Conservation (phyloP, 2,329 filamentous ascomycete genomes). For the Epichloe baconii region DNA sequence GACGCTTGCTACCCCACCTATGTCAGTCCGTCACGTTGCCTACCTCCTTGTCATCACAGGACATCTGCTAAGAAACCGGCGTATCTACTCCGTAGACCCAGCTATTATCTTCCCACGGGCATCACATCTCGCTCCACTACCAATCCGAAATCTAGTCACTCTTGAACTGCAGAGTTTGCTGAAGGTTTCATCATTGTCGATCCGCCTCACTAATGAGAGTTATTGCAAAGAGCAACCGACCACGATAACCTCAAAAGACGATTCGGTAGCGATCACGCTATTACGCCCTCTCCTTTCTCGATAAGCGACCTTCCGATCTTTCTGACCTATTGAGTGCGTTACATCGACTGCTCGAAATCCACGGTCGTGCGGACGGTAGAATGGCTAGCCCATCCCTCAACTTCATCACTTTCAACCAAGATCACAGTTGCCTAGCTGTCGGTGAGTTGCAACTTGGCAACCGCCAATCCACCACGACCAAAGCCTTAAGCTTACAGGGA, state of each 20-base stretch:
- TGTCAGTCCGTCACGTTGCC: background rate
- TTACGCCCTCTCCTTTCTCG: background rate
- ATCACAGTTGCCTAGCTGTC: constrained; percentile 93
- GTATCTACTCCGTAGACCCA: too few species aligned
- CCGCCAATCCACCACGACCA: background rate
- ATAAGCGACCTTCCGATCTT: background rate
- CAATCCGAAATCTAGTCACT: background rate
- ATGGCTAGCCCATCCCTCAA: constrained; percentile 72
- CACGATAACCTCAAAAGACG: background rate
- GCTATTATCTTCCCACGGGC: background rate
- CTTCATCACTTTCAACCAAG: constrained; percentile 98
- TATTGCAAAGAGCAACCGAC: background rate
- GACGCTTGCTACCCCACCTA: background rate
- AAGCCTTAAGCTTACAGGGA: background rate
- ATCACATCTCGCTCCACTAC: background rate
- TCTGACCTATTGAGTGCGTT: background rate
- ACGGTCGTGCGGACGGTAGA: constrained; percentile 11
- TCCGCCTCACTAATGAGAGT: background rate
- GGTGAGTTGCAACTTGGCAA: constrained; percentile 40
- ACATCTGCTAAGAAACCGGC: background rate
- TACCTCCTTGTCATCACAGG: background rate
- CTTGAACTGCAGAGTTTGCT: background rate
- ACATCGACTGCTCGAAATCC: background rate
- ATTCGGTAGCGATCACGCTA: background rate
- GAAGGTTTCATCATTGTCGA: background rate